Percentiles rank a stretch among this genome's conserved stretches.
Evolutionary conservation across 306 rosid species (phyloP).

Genomic region (Cucumis hystrix): DNA sequence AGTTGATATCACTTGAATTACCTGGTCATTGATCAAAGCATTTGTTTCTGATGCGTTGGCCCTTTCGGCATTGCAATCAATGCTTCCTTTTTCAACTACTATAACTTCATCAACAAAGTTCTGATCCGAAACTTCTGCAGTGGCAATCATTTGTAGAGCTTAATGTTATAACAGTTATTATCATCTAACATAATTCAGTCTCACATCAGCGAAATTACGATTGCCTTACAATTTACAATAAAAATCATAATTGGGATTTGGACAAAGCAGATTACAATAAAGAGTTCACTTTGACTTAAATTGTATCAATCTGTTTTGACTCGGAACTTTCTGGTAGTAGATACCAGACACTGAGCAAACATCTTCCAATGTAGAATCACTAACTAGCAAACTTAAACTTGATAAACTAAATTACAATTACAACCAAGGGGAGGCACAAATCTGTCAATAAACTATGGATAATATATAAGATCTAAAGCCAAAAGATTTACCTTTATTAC

Average conservation of each 20-base stretch:
- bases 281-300: not conserved
- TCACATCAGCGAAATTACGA: not conserved
- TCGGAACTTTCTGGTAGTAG: not conserved
- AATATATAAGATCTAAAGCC: not conserved
- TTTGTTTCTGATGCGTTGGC: slow-evolving; percentile 11
- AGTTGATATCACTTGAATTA: slow-evolving; percentile 13
- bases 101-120: slow-evolving; percentile 51
- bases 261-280: not conserved
- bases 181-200: not conserved
- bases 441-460: not conserved
- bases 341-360: not conserved
- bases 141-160: not conserved
- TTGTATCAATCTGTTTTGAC: not conserved
- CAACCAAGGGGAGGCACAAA: not conserved
- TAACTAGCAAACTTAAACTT: not conserved
- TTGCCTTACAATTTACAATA: not conserved
- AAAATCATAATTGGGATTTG: not conserved
- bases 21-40: slow-evolving; percentile 31
- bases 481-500: not conserved
- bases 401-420: not conserved
- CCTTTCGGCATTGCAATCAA: slow-evolving; percentile 17
- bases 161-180: not conserved
- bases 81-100: slow-evolving; percentile 8
- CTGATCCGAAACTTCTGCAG: slow-evolving; percentile 66
- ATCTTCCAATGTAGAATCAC: not conserved